Conservation (phyloP, 164 flowering plant species). For the Magnolia changhungtana region DNA sequence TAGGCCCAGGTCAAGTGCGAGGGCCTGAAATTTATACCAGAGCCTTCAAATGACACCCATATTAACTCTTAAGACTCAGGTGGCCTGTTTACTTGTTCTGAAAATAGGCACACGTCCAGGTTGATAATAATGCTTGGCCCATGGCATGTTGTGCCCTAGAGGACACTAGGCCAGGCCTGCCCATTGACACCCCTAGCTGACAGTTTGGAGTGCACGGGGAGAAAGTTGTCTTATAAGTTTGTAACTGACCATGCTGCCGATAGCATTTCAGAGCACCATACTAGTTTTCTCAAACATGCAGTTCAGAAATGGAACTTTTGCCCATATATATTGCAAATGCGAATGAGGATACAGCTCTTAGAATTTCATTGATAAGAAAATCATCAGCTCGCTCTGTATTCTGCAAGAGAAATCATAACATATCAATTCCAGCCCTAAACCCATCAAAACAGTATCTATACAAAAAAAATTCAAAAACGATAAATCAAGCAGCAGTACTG, state of each 20-base stretch:
- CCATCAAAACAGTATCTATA: not conserved
- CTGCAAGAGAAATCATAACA: constrained; percentile 34
- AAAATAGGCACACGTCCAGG: not conserved
- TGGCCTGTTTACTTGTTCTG: too few species aligned
- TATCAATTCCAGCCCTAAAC: not conserved
- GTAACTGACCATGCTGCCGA: not conserved
- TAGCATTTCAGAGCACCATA: not conserved
- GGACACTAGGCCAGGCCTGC: not conserved
- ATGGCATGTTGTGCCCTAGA: not conserved
- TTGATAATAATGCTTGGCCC: not conserved
- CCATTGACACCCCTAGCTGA: not conserved
- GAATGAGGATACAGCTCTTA: constrained; percentile 77
- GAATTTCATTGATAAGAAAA: constrained; percentile 68
- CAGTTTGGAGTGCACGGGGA: not conserved
- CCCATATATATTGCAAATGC: not conserved
- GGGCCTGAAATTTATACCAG: too few species aligned
- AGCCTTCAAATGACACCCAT: too few species aligned
- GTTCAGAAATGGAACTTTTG: not conserved
- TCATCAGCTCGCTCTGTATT: constrained; percentile 66
- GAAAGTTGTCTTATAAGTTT: too few species aligned
- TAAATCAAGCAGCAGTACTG: constrained; percentile 8
- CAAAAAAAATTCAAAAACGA: constrained; percentile 2
- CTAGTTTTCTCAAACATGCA: not conserved
- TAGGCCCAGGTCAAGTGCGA: not conserved
- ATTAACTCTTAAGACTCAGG: too few species aligned